phyloP scores from a whole-genome alignment of 169 alveolate species.

The Plasmodium cynomolgi region DNA sequence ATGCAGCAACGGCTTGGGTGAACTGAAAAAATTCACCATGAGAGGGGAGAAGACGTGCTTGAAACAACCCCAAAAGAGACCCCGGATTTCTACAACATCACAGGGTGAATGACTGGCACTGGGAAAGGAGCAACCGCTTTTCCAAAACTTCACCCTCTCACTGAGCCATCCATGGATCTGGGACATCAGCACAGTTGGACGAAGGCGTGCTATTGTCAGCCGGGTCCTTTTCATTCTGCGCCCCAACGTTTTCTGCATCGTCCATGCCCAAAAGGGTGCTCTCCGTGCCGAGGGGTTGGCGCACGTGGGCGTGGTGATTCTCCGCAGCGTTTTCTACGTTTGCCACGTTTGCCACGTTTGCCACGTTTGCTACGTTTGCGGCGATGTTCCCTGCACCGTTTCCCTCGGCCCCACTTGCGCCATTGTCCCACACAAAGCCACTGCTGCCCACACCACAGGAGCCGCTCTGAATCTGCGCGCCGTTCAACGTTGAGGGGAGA shows the following conservation, averaged over 20 bases:
- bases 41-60: neutral
- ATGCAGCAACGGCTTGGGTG: neutral
- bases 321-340: neutral
- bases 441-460: neutral
- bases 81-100: neutral
- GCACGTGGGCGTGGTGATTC: conserved; percentile 8
- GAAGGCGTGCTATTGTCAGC: neutral
- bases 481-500: neutral
- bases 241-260: neutral
- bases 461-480: neutral
- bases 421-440: neutral
- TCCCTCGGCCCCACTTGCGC: neutral
- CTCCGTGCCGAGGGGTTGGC: neutral
- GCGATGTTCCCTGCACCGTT: neutral
- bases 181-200: conserved; percentile 6
- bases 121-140: neutral
- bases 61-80: neutral
- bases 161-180: neutral
- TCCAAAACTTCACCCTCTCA: neutral
- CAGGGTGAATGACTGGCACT: neutral
- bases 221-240: neutral
- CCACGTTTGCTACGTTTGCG: neutral
- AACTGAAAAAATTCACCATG: neutral
- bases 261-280: neutral
- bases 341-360: neutral